These are phyloP conservation scores for Rhodotorula sp. DNA, from an alignment of 1,284 basidiomycete genomes.

Conservation along the genomic window DNA sequence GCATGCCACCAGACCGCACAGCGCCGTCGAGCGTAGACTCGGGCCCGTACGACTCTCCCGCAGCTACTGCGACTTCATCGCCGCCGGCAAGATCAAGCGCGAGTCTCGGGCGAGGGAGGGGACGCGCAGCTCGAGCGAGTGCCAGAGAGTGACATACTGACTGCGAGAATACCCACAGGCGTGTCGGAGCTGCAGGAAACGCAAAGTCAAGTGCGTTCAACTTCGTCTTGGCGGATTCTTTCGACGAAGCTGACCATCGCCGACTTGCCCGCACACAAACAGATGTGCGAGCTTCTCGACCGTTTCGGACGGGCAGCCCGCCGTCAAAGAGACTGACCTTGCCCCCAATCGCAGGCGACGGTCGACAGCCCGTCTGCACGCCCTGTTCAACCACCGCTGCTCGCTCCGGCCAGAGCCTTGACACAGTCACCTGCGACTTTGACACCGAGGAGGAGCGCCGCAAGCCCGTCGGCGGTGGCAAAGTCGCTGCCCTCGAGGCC, in stretches of 20 bases:
- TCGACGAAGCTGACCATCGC: neutral
- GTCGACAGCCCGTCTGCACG: constrained; percentile 2
- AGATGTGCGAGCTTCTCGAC: neutral
- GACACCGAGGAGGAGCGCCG: constrained; percentile 23
- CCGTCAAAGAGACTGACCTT: neutral
- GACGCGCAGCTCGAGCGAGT: neutral
- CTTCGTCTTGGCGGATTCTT: neutral
- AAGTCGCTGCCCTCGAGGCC: constrained; percentile 22
- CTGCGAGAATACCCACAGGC: neutral
- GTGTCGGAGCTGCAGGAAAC: constrained; percentile 7
- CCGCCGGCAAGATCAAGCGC: neutral
- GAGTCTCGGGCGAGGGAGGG: neutral
- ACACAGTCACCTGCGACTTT: constrained; percentile 9
- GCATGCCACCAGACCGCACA: too few species aligned
- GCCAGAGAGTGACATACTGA: too few species aligned
- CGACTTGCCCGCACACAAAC: neutral
- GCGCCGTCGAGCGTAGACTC: neutral
- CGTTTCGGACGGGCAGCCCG: neutral
- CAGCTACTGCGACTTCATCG: neutral
- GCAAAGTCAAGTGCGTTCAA: constrained; percentile 9
- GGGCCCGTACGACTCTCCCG: neutral
- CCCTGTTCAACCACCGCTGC: neutral
- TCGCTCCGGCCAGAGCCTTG: neutral
- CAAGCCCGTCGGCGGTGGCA: constrained; percentile 28
- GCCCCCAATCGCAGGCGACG: constrained; percentile 3